Percentiles rank a stretch among this genome's conserved stretches.
Evolutionary conservation across 139 green algal genomes (phyloP).

Genomic region (Edaphochlamys debaryana): DNA sequence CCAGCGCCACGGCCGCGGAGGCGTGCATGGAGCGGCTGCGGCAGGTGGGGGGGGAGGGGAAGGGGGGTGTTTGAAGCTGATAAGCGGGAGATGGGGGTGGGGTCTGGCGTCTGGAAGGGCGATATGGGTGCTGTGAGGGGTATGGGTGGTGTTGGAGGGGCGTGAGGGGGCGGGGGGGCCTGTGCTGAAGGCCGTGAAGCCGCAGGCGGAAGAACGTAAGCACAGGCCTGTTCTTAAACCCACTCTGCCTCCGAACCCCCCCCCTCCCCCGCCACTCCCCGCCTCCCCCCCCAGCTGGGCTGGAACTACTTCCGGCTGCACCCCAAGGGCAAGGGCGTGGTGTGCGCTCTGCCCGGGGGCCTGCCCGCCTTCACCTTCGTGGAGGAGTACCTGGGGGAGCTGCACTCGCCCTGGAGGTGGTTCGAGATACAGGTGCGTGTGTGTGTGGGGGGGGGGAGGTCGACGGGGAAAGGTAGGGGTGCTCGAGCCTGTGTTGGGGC

Average conservation of each 20-base stretch:
- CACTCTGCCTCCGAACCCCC: too few relatives aligned
- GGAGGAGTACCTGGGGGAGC: constrained; percentile 93
- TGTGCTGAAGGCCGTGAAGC: too few relatives aligned
- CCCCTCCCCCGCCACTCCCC: not conserved
- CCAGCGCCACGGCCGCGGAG: constrained; percentile 40
- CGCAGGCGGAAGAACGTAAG: too few relatives aligned
- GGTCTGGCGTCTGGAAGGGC: too few relatives aligned
- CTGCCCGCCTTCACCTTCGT: constrained; percentile 86
- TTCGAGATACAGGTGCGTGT: constrained; percentile 92
- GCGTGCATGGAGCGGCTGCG: constrained; percentile 60
- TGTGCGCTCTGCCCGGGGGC: constrained; percentile 73
- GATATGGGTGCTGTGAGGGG: too few relatives aligned
- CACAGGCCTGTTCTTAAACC: too few relatives aligned
- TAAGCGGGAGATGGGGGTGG: not conserved
- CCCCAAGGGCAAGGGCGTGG: constrained; percentile 87
- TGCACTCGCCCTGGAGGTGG: constrained; percentile 93
- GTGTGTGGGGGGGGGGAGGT: too few relatives aligned
- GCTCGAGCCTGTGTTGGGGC: too few relatives aligned
- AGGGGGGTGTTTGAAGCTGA: not conserved
- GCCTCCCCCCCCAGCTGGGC: constrained; percentile 53
- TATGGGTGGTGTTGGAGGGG: too few relatives aligned
- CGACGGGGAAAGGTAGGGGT: too few relatives aligned
- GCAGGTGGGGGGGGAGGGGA: constrained; percentile 30
- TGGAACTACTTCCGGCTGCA: constrained; percentile 89
- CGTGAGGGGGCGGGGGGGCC: too few relatives aligned